phyloP scores from a whole-genome alignment of 2,329 filamentous ascomycete species.

The Helminthosporium solani region DNA sequence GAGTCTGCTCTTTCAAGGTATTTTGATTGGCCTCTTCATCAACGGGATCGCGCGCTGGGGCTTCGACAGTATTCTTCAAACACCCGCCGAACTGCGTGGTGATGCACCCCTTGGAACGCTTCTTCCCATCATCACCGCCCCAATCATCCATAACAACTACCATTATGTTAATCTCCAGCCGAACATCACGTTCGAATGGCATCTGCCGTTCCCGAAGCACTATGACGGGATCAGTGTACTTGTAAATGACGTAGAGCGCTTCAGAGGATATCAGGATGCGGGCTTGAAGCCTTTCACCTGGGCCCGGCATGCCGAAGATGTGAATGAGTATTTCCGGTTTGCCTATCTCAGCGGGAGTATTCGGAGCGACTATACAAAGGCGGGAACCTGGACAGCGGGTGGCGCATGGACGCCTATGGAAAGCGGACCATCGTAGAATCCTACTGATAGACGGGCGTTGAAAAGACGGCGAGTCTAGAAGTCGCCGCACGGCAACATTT shows the following conservation, averaged over 20 bases:
- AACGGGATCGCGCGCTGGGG: slow-evolving; percentile 95
- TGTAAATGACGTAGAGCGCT: slow-evolving; percentile 83
- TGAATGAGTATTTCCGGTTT: slow-evolving; percentile 76
- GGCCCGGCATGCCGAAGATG: slow-evolving; percentile 50
- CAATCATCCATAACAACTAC: slow-evolving; percentile 49
- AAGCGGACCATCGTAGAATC: slow-evolving; percentile 54
- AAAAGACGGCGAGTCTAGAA: too few relatives aligned
- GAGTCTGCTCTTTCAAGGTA: slow-evolving; percentile 81
- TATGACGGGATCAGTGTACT: slow-evolving; percentile 78
- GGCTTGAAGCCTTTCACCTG: slow-evolving; percentile 59
- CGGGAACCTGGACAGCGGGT: slow-evolving; percentile 67
- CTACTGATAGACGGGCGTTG: too few relatives aligned
- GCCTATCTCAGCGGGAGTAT: slow-evolving; percentile 67
- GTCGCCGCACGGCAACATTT: too few relatives aligned
- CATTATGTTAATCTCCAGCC: slow-evolving; percentile 43
- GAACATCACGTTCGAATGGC: slow-evolving; percentile 66
- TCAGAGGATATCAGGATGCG: slow-evolving; percentile 66
- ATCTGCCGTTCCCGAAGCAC: slow-evolving; percentile 45
- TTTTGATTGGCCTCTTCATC: slow-evolving; percentile 87
- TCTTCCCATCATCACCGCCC: slow-evolving; percentile 52
- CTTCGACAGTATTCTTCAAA: slow-evolving; percentile 86
- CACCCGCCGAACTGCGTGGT: slow-evolving; percentile 67
- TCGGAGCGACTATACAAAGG: slow-evolving; percentile 72
- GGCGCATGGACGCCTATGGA: slow-evolving; percentile 64
- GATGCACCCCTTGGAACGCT: slow-evolving; percentile 56